These are phyloP conservation scores for Monosporozyma siamensis DNA, from an alignment of 805 yeast genomes.

Conservation along the genomic window DNA sequence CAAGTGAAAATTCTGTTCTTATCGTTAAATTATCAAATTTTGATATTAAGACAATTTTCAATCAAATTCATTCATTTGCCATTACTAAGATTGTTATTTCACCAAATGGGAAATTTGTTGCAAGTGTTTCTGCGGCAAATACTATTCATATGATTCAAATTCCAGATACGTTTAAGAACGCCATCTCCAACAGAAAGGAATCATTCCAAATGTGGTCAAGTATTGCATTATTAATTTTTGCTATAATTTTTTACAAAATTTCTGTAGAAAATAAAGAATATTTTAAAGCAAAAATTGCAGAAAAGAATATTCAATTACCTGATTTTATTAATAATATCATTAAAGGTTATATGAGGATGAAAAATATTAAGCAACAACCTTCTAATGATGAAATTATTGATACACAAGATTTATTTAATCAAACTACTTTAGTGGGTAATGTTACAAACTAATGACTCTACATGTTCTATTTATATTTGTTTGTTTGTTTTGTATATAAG, in stretches of 20 bases:
- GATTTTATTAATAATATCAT: background rate
- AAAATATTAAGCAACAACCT: background rate
- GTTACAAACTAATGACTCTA: background rate
- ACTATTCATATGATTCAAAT: slow-evolving; percentile 55
- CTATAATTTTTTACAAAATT: background rate
- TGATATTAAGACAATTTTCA: slow-evolving; percentile 39
- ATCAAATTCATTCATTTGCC: slow-evolving; percentile 68
- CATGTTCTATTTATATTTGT: background rate
- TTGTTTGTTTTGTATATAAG: too few relatives aligned
- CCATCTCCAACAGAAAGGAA: background rate
- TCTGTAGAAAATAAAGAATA: slow-evolving; percentile 10
- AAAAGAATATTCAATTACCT: slow-evolving; percentile 3
- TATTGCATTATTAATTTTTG: background rate
- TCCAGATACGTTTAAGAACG: background rate
- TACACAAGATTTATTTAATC: slow-evolving; percentile 6
- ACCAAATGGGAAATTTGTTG: slow-evolving; percentile 55
- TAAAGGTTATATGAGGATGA: slow-evolving; percentile 2
- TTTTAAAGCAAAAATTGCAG: slow-evolving; percentile 12
- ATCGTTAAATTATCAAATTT: slow-evolving; percentile 46
- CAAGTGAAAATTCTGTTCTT: slow-evolving; percentile 53
- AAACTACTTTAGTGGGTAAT: slow-evolving; percentile 7
- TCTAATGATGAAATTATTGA: background rate
- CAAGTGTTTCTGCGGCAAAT: slow-evolving; percentile 72
- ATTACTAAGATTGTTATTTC: slow-evolving; percentile 65
- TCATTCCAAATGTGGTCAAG: background rate